Evolutionary conservation across 352 stramenopile genomes (phyloP).

Genomic region (Salisapilia sapeloensis): DNA sequence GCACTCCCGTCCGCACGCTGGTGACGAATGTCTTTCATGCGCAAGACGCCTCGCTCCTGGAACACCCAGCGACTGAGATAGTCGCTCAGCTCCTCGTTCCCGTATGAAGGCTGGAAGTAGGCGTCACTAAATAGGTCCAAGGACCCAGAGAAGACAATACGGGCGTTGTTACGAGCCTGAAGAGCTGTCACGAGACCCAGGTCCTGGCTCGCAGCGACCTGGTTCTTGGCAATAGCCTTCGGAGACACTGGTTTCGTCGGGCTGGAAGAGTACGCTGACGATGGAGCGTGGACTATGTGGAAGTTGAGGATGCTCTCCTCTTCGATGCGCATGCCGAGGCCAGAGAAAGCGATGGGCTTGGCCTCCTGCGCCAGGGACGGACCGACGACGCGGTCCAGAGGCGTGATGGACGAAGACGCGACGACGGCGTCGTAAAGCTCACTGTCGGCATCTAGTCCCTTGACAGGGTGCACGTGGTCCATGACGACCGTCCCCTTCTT

Average conservation of each 20-base stretch:
- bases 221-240: conserved; percentile 34
- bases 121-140: conserved; percentile 81
- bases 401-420: conserved; percentile 42
- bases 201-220: conserved; percentile 52
- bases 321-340: conserved; percentile 71
- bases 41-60: conserved; percentile 74
- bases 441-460: conserved; percentile 12
- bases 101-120: conserved; percentile 51
- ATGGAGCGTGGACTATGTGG: conserved; percentile 53
- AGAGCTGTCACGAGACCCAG: conserved; percentile 74
- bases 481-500: conserved; percentile 79
- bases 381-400: conserved; percentile 46
- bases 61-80: conserved; percentile 74
- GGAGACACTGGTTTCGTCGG: conserved; percentile 52
- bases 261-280: conserved; percentile 69
- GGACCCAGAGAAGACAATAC: conserved; percentile 76
- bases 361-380: conserved; percentile 23
- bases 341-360: conserved; percentile 58
- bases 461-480: conserved; percentile 67
- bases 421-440: conserved; percentile 75
- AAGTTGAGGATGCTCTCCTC: conserved; percentile 73
- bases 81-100: conserved; percentile 63
- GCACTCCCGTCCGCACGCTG: conserved; percentile 58
- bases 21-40: conserved; percentile 79
- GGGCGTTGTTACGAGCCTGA: conserved; percentile 84